Conservation (phyloP, 306 rosid genomes). For the Myrica gale region DNA sequence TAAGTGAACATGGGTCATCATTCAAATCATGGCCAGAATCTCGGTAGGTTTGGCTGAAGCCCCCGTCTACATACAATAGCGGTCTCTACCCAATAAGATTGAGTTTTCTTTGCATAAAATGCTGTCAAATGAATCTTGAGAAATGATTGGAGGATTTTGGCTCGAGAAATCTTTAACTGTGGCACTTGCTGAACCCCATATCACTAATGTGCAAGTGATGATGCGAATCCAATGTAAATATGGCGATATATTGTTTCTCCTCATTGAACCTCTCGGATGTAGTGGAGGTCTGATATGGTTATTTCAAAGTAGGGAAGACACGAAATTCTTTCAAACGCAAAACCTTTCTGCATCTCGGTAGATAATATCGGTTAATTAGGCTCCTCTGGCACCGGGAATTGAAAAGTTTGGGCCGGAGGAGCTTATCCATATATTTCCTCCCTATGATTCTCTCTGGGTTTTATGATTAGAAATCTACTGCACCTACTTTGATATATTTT, state of each 20-base stretch:
- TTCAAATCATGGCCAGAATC: constrained; percentile 50
- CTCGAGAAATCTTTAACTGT: not conserved
- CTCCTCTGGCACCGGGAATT: not conserved
- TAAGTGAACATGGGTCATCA: constrained; percentile 73
- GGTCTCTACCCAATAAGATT: not conserved
- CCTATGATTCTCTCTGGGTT: too few relatives aligned
- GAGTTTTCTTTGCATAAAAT: not conserved
- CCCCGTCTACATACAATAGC: not conserved
- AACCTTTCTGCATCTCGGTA: not conserved
- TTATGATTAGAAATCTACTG: too few relatives aligned
- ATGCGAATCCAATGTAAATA: not conserved
- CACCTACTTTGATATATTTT: too few relatives aligned
- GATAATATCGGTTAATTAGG: not conserved
- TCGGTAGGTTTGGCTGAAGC: constrained; percentile 28
- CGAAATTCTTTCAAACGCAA: not conserved
- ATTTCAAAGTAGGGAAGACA: not conserved
- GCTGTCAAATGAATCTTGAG: not conserved
- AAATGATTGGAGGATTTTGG: not conserved
- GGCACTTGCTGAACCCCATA: not conserved
- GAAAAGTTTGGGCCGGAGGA: not conserved
- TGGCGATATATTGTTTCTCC: not conserved
- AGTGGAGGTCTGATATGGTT: constrained; percentile 1
- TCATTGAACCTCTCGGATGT: not conserved
- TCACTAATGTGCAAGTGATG: not conserved
- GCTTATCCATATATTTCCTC: too few relatives aligned